These are phyloP conservation scores for Apostasia shenzhenica DNA, from an alignment of 106 monocot species.

Conservation along the genomic window DNA sequence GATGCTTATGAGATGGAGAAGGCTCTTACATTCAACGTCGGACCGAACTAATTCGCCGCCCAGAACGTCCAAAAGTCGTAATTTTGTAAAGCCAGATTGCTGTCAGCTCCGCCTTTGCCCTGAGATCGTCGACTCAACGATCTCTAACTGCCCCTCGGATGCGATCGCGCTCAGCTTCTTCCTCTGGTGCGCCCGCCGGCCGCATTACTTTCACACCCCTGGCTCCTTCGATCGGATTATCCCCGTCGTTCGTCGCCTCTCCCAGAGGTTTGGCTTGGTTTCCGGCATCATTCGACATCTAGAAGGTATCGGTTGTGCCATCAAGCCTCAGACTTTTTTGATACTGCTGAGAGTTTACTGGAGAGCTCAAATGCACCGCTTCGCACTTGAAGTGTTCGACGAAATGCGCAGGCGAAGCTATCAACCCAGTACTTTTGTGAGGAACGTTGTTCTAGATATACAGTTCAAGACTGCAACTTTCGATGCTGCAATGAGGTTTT, in stretches of 20 bases:
- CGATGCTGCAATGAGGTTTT: slow-evolving; percentile 22
- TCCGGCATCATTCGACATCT: slow-evolving; percentile 21
- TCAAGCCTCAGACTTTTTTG: slow-evolving; percentile 45
- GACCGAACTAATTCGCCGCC: background rate
- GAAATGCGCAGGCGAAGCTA: slow-evolving; percentile 34
- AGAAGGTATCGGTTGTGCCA: slow-evolving; percentile 25
- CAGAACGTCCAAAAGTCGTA: background rate
- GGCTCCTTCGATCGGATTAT: slow-evolving; percentile 31
- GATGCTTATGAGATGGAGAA: slow-evolving; percentile 22
- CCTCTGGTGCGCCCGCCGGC: slow-evolving; percentile 56
- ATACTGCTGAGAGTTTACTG: slow-evolving; percentile 46
- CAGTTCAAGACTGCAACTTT: slow-evolving; percentile 33
- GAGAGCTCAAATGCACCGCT: slow-evolving; percentile 26
- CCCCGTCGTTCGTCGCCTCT: slow-evolving; percentile 33
- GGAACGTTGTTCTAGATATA: slow-evolving; percentile 53
- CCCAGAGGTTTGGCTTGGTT: slow-evolving; percentile 24
- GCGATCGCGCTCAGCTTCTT: slow-evolving; percentile 47
- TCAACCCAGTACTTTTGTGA: slow-evolving; percentile 35
- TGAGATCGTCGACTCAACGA: slow-evolving; percentile 21
- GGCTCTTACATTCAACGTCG: slow-evolving; percentile 2
- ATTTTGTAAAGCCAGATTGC: background rate
- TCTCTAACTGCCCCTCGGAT: slow-evolving; percentile 45
- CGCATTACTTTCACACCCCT: slow-evolving; percentile 36
- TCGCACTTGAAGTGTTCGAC: slow-evolving; percentile 37
- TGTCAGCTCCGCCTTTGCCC: slow-evolving; percentile 20